These are phyloP conservation scores for Fusarium piperis DNA, from an alignment of 2,329 filamentous ascomycete genomes.

Conservation along the genomic window DNA sequence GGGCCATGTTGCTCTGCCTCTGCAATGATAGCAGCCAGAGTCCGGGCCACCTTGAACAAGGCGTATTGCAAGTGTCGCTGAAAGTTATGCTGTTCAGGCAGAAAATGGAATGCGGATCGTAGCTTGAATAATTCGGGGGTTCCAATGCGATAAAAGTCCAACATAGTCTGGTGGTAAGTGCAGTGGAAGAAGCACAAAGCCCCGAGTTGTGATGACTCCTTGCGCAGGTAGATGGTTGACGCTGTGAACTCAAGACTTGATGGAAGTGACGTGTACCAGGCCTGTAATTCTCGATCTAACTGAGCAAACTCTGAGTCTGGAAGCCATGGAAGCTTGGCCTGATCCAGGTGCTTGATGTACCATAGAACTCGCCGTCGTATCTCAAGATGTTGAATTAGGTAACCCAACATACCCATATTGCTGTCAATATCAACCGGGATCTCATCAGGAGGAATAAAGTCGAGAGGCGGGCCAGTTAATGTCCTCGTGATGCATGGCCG, in stretches of 20 bases:
- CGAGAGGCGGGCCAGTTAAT: conserved; percentile 2
- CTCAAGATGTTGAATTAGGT: conserved; percentile 20
- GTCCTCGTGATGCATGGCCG: conserved; percentile 16
- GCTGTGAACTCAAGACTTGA: conserved; percentile 12
- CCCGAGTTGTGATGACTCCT: conserved; percentile 20
- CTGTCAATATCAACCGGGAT: conserved; percentile 8
- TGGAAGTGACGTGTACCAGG: conserved; percentile 17
- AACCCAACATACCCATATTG: conserved; percentile 25
- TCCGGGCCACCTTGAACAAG: conserved; percentile 2
- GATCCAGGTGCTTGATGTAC: conserved; percentile 25
- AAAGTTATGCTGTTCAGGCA: conserved; percentile 11
- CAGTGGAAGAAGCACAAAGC: conserved; percentile 28
- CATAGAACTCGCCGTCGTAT: conserved; percentile 21
- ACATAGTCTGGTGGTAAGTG: conserved; percentile 26
- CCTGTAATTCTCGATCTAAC: neutral
- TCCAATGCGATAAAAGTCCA: conserved; percentile 27
- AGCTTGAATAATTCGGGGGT: conserved; percentile 23
- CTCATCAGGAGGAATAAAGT: conserved; percentile 2
- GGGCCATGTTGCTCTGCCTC: conserved; percentile 24
- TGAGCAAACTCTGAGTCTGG: conserved; percentile 22
- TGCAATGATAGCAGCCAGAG: conserved; percentile 18
- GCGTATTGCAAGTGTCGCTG: conserved; percentile 5
- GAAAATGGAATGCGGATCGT: conserved; percentile 20
- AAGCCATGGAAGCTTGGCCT: conserved; percentile 20
- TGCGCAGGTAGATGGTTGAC: conserved; percentile 20